A percentile compares a stretch with the other conserved stretches of the same genome.
These are phyloP conservation scores for Rubus parviflorus DNA, from an alignment of 306 rosid species.

Conservation along the genomic window DNA sequence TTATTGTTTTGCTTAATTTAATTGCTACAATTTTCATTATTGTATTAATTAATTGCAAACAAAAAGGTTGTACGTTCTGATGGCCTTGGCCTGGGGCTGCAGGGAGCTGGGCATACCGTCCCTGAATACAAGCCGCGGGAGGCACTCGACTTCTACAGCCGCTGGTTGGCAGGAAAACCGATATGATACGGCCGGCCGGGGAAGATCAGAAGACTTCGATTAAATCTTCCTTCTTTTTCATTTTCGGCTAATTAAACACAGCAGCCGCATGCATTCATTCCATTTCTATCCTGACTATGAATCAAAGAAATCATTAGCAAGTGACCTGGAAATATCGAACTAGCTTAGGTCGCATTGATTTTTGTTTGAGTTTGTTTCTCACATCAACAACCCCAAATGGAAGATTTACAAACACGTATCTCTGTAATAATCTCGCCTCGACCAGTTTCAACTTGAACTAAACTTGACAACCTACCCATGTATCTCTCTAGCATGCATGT, in stretches of 20 bases:
- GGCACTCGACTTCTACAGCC: constrained; percentile 62
- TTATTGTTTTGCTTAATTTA: background rate
- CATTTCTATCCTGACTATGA: background rate
- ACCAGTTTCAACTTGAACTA: background rate
- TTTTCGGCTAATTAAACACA: background rate
- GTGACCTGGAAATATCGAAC: background rate
- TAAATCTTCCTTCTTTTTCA: background rate
- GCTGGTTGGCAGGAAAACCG: constrained; percentile 54
- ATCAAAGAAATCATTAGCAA: background rate
- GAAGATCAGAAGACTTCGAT: background rate
- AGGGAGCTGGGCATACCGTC: constrained; percentile 83
- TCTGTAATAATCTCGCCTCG: background rate
- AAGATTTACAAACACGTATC: background rate
- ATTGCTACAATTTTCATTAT: background rate
- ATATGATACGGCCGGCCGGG: constrained; percentile 18
- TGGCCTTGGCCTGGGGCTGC: constrained; percentile 5
- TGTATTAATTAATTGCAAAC: background rate
- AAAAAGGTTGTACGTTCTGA: background rate
- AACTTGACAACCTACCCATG: background rate
- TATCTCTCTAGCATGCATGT: background rate
- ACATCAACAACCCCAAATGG: background rate
- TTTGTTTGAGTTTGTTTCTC: background rate
- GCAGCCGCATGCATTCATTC: background rate
- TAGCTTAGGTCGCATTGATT: background rate
- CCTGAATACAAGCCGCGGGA: constrained; percentile 75